A percentile compares a stretch with the other conserved stretches of the same genome.
phyloP scores from a whole-genome alignment of 805 yeast species.

The Yarrowia sp. region DNA sequence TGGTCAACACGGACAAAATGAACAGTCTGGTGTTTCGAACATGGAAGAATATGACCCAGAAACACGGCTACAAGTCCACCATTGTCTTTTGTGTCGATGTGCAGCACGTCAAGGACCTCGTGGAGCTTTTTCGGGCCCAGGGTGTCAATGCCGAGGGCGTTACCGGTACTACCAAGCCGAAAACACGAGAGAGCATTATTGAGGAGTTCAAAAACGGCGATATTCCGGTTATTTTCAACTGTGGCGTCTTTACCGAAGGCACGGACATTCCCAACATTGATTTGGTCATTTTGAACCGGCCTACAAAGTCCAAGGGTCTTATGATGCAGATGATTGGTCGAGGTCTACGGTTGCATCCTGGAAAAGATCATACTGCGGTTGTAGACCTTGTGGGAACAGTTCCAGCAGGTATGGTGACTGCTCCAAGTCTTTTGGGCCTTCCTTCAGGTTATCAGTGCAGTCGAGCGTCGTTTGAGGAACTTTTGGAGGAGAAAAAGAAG shows the following conservation, averaged over 20 bases:
- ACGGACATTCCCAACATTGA: slow-evolving; percentile 91
- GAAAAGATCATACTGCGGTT: slow-evolving; percentile 65
- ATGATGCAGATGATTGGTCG: slow-evolving; percentile 88
- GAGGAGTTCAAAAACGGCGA: slow-evolving; percentile 58
- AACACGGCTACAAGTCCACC: slow-evolving; percentile 52
- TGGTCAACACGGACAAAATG: slow-evolving; percentile 51
- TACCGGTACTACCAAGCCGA: slow-evolving; percentile 58
- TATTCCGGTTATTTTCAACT: slow-evolving; percentile 74
- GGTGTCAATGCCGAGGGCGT: slow-evolving; percentile 72
- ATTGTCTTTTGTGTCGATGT: slow-evolving; percentile 76
- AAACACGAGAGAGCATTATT: slow-evolving; percentile 51
- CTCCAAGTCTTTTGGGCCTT: slow-evolving; percentile 50
- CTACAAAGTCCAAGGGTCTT: slow-evolving; percentile 70
- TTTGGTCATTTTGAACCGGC: slow-evolving; percentile 71
- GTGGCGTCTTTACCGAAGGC: slow-evolving; percentile 90
- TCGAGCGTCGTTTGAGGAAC: background rate
- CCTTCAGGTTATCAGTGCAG: background rate
- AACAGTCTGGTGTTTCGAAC: slow-evolving; percentile 56
- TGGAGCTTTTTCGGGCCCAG: slow-evolving; percentile 49
- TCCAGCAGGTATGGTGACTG: slow-evolving; percentile 49
- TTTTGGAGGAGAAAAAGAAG: slow-evolving; percentile 3
- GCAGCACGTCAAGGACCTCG: slow-evolving; percentile 56
- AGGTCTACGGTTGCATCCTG: slow-evolving; percentile 64
- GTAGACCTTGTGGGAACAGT: slow-evolving; percentile 69
- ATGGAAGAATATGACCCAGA: slow-evolving; percentile 44